These are phyloP conservation scores for Apiospora saccharicola DNA, from an alignment of 2,329 filamentous ascomycete species.

Conservation along the genomic window DNA sequence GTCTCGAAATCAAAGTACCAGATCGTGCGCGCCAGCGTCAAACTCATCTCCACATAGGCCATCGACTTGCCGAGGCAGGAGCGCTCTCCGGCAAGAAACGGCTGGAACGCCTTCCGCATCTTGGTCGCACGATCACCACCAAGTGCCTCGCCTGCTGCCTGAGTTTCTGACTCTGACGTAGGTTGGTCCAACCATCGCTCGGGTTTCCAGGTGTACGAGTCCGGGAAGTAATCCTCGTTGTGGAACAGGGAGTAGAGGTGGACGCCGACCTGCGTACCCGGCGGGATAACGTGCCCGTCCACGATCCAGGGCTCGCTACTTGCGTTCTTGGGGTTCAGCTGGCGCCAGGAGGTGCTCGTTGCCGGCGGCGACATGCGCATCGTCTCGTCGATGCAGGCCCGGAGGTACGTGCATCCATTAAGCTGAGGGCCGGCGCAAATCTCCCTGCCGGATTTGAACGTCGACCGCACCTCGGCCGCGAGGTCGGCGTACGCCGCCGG, in stretches of 20 bases:
- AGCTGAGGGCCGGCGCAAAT: background rate
- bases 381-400: background rate
- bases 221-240: slow-evolving; percentile 49
- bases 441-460: background rate
- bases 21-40: slow-evolving; percentile 15
- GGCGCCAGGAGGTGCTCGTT: background rate
- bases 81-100: background rate
- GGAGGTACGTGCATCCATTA: background rate
- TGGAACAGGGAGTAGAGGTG: slow-evolving; percentile 53
- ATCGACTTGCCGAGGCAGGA: background rate
- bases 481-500: background rate
- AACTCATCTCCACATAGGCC: slow-evolving; percentile 14
- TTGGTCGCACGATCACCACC: background rate
- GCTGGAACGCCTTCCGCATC: background rate
- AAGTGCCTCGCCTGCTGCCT: background rate
- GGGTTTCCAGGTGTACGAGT: slow-evolving; percentile 48
- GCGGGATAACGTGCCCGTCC: slow-evolving; percentile 21
- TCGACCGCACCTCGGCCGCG: background rate
- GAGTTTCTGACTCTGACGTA: too few species aligned
- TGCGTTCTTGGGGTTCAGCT: background rate
- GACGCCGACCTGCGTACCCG: slow-evolving; percentile 43
- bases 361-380: background rate
- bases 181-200: slow-evolving; percentile 49
- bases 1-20: slow-evolving; percentile 25
- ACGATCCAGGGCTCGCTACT: background rate